Conservation (phyloP, 768 basidiomycete genomes). For the Rubroboletus satanas region DNA sequence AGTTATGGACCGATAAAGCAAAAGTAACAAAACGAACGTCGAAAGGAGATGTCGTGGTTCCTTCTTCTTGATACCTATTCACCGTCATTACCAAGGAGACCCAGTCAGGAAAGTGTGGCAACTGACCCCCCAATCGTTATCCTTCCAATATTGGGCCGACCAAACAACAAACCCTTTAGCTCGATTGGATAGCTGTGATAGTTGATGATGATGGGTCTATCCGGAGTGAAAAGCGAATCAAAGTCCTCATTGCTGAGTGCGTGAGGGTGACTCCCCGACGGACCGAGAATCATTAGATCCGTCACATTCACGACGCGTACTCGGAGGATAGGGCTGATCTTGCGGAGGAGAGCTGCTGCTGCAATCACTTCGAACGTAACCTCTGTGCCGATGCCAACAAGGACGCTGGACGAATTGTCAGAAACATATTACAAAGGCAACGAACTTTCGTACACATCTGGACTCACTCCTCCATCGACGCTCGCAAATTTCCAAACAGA, state of each 20-base stretch:
- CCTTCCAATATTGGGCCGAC: slow-evolving; percentile 46
- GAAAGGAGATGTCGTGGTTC: slow-evolving; percentile 81
- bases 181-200: slow-evolving; percentile 82
- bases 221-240: slow-evolving; percentile 64
- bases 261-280: slow-evolving; percentile 72
- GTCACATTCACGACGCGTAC: slow-evolving; percentile 88
- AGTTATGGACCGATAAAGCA: background rate
- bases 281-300: slow-evolving; percentile 79
- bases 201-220: slow-evolving; percentile 72
- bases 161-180: slow-evolving; percentile 61
- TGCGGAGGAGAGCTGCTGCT: slow-evolving; percentile 75
- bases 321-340: slow-evolving; percentile 64
- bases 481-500: slow-evolving; percentile 85
- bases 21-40: slow-evolving; percentile 44
- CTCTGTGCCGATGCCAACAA: slow-evolving; percentile 86
- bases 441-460: slow-evolving; percentile 54
- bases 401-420: slow-evolving; percentile 43
- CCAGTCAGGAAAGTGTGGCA: background rate
- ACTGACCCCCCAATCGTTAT: slow-evolving; percentile 51
- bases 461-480: slow-evolving; percentile 63
- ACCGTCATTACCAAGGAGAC: background rate
- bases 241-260: slow-evolving; percentile 60
- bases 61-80: slow-evolving; percentile 58
- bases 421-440: background rate
- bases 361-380: slow-evolving; percentile 87